phyloP scores from a whole-genome alignment of 129 eudicot species.

The Artemisia annua region DNA sequence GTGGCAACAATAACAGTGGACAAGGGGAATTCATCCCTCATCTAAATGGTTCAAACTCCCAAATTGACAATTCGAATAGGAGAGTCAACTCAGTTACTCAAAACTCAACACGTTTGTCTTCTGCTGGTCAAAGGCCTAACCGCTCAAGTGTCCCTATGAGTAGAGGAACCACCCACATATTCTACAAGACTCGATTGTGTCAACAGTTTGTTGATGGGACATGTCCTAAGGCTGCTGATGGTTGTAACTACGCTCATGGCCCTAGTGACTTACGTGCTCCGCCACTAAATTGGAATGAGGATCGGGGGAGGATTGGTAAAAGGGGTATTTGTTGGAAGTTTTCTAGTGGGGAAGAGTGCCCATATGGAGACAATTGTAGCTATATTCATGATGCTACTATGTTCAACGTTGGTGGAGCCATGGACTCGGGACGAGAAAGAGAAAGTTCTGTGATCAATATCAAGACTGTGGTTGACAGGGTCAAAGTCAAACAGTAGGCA shows the following conservation, averaged over 20 bases:
- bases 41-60: slow-evolving; percentile 27
- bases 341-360: slow-evolving; percentile 82
- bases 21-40: slow-evolving; percentile 44
- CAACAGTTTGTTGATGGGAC: slow-evolving; percentile 59
- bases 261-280: slow-evolving; percentile 69
- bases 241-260: slow-evolving; percentile 85
- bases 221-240: slow-evolving; percentile 60
- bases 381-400: slow-evolving; percentile 70
- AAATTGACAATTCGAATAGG: slow-evolving; percentile 42
- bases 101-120: slow-evolving; percentile 32
- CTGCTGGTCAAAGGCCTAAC: slow-evolving; percentile 27
- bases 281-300: slow-evolving; percentile 77
- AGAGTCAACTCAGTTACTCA: slow-evolving; percentile 34
- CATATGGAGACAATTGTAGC: slow-evolving; percentile 80
- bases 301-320: slow-evolving; percentile 52
- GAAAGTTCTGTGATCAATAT: slow-evolving; percentile 63
- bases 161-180: slow-evolving; percentile 63
- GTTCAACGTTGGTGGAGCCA: slow-evolving; percentile 28
- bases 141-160: slow-evolving; percentile 27
- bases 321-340: slow-evolving; percentile 76
- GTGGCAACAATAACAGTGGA: slow-evolving; percentile 37
- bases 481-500: slow-evolving; percentile 25
- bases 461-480: slow-evolving; percentile 42
- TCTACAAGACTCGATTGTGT: slow-evolving; percentile 80
- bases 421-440: slow-evolving; percentile 33